These are phyloP conservation scores for Ophiocordyceps sinensis DNA, from an alignment of 2,329 filamentous ascomycete genomes.

Conservation along the genomic window DNA sequence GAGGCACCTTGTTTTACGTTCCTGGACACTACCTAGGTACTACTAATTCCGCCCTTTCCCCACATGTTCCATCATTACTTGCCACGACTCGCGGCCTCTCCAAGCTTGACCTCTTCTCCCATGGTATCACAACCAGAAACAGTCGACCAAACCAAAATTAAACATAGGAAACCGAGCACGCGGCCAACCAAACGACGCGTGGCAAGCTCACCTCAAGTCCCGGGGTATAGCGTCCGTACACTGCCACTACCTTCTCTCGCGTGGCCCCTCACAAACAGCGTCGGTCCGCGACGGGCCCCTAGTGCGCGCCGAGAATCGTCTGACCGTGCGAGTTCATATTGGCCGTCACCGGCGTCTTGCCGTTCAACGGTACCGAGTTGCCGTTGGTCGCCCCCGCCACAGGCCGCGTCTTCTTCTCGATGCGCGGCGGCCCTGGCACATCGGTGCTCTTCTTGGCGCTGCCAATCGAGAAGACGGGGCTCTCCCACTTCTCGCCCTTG, in stretches of 20 bases:
- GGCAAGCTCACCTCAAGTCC: not conserved
- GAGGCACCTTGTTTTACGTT: too few relatives aligned
- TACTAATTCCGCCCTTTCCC: too few relatives aligned
- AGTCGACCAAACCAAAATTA: not conserved
- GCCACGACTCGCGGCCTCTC: too few relatives aligned
- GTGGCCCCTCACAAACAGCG: slow-evolving; percentile 1
- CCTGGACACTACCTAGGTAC: too few relatives aligned
- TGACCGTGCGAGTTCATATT: slow-evolving; percentile 3
- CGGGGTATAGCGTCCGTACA: slow-evolving; percentile 7
- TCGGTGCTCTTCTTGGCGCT: slow-evolving; percentile 56
- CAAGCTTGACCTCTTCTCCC: not conserved
- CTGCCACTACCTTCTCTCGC: slow-evolving; percentile 1
- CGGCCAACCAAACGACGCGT: too few relatives aligned
- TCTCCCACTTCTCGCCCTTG: slow-evolving; percentile 91
- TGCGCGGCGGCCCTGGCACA: slow-evolving; percentile 46
- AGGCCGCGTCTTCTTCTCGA: slow-evolving; percentile 29
- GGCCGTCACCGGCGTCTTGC: slow-evolving; percentile 7
- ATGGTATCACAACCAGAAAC: not conserved
- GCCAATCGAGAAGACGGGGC: slow-evolving; percentile 82
- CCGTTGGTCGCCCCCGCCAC: slow-evolving; percentile 1
- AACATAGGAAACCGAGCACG: too few relatives aligned
- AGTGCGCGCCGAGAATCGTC: slow-evolving; percentile 4
- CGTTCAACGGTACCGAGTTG: slow-evolving; percentile 1
- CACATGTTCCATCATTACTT: not conserved
- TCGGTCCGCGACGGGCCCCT: slow-evolving; percentile 5